These are phyloP conservation scores for Corylus americana DNA, from an alignment of 306 rosid species.

Conservation along the genomic window DNA sequence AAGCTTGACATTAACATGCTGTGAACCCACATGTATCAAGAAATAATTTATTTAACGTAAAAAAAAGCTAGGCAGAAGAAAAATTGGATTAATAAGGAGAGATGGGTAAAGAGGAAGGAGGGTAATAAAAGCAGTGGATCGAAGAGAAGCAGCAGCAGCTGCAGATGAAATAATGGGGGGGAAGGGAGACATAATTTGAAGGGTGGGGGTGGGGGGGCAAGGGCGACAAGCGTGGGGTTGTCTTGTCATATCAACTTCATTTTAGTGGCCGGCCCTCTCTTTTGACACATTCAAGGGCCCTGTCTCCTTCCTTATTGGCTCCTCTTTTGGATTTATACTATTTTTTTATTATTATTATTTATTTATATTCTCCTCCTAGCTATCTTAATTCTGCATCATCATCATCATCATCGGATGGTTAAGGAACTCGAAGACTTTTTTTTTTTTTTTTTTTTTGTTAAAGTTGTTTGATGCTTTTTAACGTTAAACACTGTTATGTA, in stretches of 20 bases:
- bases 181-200: not conserved
- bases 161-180: not conserved
- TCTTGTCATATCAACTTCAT: conserved; percentile 35
- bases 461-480: not conserved
- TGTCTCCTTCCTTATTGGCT: not conserved
- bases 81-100: not conserved
- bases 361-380: not conserved
- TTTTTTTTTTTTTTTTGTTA: not conserved
- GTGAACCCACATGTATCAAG: not conserved
- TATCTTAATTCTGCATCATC: not conserved
- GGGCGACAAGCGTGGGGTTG: conserved; percentile 50
- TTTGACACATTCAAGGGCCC: not conserved
- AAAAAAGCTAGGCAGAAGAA: not conserved
- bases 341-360: not conserved
- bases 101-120: not conserved
- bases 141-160: not conserved
- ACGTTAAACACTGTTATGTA: not conserved
- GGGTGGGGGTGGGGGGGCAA: not conserved
- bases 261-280: conserved; percentile 19
- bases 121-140: not conserved
- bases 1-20: not conserved
- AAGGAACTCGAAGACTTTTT: too few species aligned
- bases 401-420: too few species aligned
- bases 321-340: not conserved
- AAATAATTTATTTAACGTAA: not conserved